These are phyloP conservation scores for Nothomitra cinnamomea DNA, from an alignment of 2,329 filamentous ascomycete species.

Conservation along the genomic window DNA sequence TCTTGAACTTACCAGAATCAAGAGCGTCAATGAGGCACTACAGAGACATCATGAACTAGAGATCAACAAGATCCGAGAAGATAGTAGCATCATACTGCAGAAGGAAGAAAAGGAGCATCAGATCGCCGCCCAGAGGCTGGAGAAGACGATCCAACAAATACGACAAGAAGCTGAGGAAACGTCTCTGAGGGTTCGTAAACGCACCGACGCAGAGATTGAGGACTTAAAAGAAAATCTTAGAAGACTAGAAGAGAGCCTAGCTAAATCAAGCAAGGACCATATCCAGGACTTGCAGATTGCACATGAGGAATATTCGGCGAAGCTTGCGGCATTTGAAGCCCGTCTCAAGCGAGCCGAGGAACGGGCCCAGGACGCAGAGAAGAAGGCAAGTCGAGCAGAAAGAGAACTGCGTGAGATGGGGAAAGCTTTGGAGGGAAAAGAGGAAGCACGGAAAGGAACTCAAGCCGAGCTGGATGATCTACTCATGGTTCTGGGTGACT, in stretches of 20 bases:
- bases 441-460: conserved; percentile 42
- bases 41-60: conserved; percentile 55
- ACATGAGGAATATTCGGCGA: conserved; percentile 32
- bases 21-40: conserved; percentile 51
- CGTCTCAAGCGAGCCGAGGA: conserved; percentile 28
- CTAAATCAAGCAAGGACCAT: conserved; percentile 41
- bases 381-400: conserved; percentile 16
- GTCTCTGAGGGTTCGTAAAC: conserved; percentile 21
- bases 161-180: conserved; percentile 23
- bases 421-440: conserved; percentile 27
- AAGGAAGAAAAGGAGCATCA: conserved; percentile 10
- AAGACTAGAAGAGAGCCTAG: conserved; percentile 32
- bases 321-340: conserved; percentile 28
- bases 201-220: conserved; percentile 43
- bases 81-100: conserved; percentile 20
- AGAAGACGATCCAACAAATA: conserved; percentile 7
- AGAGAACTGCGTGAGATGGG: conserved; percentile 13
- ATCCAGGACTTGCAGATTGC: conserved; percentile 40
- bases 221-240: conserved; percentile 44
- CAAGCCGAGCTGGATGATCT: conserved; percentile 68
- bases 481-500: conserved; percentile 62
- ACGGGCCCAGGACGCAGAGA: conserved; percentile 21
- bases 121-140: conserved; percentile 12
- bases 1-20: conserved; percentile 39
- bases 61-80: conserved; percentile 30